Conservation (phyloP, 306 rosid genomes). For the Vicia faba region DNA sequence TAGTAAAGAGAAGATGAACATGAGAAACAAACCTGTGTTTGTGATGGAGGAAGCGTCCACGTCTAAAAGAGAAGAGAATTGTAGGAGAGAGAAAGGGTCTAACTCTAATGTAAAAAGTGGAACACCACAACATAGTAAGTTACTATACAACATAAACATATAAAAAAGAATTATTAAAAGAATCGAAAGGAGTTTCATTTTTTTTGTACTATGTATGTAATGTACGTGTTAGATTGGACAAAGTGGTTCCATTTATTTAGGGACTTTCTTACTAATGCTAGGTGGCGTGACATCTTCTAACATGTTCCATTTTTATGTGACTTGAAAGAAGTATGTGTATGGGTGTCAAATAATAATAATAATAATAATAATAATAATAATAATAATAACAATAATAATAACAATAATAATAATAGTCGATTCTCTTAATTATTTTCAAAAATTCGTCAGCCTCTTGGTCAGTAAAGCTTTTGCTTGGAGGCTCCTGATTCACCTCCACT, state of each 20-base stretch:
- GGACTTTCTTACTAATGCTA: not conserved
- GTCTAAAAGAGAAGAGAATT: constrained; percentile 26
- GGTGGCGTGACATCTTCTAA: not conserved
- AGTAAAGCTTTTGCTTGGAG: too few species aligned
- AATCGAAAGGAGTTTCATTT: constrained; percentile 2
- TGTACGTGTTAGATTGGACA: constrained; percentile 16
- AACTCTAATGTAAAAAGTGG: constrained; percentile 6
- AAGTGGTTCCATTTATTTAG: constrained; percentile 30
- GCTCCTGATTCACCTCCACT: too few species aligned
- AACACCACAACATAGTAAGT: not conserved
- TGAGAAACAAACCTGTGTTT: constrained; percentile 40
- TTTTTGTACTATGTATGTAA: not conserved
- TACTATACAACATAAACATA: not conserved
- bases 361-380: too few species aligned
- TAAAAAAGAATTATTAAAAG: constrained; percentile 14
- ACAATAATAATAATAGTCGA: too few species aligned
- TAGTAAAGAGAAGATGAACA: constrained; percentile 1
- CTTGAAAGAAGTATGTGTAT: too few species aligned
- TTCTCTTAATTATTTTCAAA: too few species aligned
- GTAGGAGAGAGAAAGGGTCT: not conserved
- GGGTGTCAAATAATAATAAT: too few species aligned
- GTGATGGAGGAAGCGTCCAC: constrained; percentile 36
- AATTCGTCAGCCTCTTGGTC: too few species aligned
- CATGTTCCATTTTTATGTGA: not conserved
- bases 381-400: too few species aligned